A percentile compares a stretch with the other conserved stretches of the same genome.
These are phyloP conservation scores for Fusarium verrucosum DNA, from an alignment of 2,329 filamentous ascomycete species.

Conservation along the genomic window DNA sequence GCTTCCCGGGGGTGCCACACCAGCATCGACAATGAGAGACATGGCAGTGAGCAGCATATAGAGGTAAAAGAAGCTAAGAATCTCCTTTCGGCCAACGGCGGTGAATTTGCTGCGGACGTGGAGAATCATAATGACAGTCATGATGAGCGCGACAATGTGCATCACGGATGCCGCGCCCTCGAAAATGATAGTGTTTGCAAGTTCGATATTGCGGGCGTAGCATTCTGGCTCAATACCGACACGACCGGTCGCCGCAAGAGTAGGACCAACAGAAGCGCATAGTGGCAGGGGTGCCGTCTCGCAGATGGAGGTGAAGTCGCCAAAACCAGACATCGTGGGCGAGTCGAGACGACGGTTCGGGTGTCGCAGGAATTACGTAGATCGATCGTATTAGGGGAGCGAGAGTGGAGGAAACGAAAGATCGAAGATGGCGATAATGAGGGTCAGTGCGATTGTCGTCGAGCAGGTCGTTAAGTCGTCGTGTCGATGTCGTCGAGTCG, in stretches of 20 bases:
- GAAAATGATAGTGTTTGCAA: conserved; percentile 99
- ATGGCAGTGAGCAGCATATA: conserved; percentile 91
- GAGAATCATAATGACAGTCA: conserved; percentile 97
- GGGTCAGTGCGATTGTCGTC: conserved; percentile 1
- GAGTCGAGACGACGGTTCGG: not conserved
- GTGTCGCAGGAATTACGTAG: not conserved
- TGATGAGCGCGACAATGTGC: conserved; percentile 88
- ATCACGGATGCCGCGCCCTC: conserved; percentile 89
- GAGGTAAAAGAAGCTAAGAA: conserved; percentile 94
- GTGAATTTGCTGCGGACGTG: conserved; percentile 98
- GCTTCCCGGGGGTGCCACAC: conserved; percentile 86
- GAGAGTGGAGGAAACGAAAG: not conserved
- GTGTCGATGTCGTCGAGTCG: conserved; percentile 18
- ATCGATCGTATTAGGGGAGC: conserved; percentile 2
- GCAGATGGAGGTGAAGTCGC: conserved; percentile 90
- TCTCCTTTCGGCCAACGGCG: conserved; percentile 81
- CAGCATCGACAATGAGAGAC: conserved; percentile 90
- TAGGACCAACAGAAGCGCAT: conserved; percentile 84
- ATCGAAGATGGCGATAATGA: conserved; percentile 1
- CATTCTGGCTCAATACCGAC: conserved; percentile 88
- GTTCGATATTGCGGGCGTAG: conserved; percentile 92
- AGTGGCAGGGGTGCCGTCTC: conserved; percentile 84
- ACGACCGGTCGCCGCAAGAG: conserved; percentile 71
- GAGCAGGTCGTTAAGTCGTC: conserved; percentile 2
- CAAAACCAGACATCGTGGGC: conserved; percentile 78